phyloP scores from a whole-genome alignment of 805 yeast species.

The Candida ulmi region DNA sequence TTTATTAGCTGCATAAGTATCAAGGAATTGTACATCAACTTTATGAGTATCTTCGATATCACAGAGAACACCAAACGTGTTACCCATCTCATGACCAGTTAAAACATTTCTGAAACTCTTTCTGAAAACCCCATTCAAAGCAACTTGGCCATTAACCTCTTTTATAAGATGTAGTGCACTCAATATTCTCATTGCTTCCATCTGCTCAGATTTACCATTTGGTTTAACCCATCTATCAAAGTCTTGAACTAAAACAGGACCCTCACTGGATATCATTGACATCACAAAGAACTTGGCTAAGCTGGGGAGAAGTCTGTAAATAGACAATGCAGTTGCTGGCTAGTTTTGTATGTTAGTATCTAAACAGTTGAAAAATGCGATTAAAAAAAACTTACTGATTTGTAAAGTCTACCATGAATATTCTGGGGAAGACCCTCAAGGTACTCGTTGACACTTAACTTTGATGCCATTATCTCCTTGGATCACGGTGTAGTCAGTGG shows the following conservation, averaged over 20 bases:
- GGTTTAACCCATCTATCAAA: conserved; percentile 74
- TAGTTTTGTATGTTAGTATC: conserved; percentile 2
- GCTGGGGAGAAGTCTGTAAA: conserved; percentile 84
- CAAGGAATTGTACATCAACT: conserved; percentile 63
- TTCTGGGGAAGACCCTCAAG: conserved; percentile 84
- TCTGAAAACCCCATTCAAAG: conserved; percentile 70
- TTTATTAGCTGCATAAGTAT: conserved; percentile 72
- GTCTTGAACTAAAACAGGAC: conserved; percentile 59
- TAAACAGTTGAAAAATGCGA: too few relatives aligned
- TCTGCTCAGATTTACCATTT: conserved; percentile 44
- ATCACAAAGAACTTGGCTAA: conserved; percentile 84
- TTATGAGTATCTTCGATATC: conserved; percentile 48
- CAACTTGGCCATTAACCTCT: conserved; percentile 42
- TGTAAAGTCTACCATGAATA: conserved; percentile 77
- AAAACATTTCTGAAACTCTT: conserved; percentile 74
- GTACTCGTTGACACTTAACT: conserved; percentile 78
- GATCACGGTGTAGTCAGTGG: too few relatives aligned
- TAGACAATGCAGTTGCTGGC: conserved; percentile 93
- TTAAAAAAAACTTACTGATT: conserved; percentile 38
- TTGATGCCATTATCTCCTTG: conserved; percentile 32
- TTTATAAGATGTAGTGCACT: conserved; percentile 69
- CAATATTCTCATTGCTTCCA: conserved; percentile 75
- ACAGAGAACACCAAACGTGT: conserved; percentile 73
- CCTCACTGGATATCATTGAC: conserved; percentile 80
- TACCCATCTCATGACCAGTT: conserved; percentile 66